Evolutionary conservation across 176 grass and related monocot genomes (phyloP).

Genomic region (Oryza australiensis): DNA sequence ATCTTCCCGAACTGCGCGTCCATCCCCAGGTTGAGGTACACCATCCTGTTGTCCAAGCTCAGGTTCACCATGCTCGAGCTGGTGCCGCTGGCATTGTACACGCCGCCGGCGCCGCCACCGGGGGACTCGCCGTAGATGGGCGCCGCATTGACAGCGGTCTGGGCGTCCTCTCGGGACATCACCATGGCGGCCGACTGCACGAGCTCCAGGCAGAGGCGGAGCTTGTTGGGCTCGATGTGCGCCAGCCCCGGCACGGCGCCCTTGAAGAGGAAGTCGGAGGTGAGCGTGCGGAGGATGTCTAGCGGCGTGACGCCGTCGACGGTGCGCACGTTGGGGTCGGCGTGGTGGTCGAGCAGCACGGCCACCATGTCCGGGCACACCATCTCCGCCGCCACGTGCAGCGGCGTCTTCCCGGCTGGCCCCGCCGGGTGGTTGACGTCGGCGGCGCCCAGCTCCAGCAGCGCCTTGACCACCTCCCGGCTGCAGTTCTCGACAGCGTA

Average conservation of each 20-base stretch:
- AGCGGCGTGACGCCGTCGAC: slow-evolving; percentile 94
- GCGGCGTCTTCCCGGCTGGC: slow-evolving; percentile 82
- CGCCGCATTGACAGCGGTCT: slow-evolving; percentile 40
- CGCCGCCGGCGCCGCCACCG: not conserved
- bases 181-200: slow-evolving; percentile 97
- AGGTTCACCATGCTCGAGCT: slow-evolving; percentile 86
- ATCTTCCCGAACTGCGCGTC: slow-evolving; percentile 87
- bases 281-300: slow-evolving; percentile 92
- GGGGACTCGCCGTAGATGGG: slow-evolving; percentile 60
- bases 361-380: slow-evolving; percentile 99
- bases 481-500: slow-evolving; percentile 98
- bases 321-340: slow-evolving; percentile 95
- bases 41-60: slow-evolving; percentile 92
- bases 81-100: slow-evolving; percentile 55
- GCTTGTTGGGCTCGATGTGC: slow-evolving; percentile 98
- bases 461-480: slow-evolving; percentile 93
- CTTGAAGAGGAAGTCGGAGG: slow-evolving; percentile 99
- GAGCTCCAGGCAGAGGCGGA: slow-evolving; percentile 93
- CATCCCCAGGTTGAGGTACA: slow-evolving; percentile 95
- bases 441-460: slow-evolving; percentile 94
- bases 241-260: slow-evolving; percentile 85
- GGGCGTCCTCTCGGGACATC: slow-evolving; percentile 90
- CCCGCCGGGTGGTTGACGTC: slow-evolving; percentile 92
- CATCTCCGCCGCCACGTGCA: slow-evolving; percentile 98
- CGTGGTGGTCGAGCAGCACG: slow-evolving; percentile 97